Evolutionary conservation across 208 protist genomes (phyloP), one percentile per base, ranked within the genome.

Genomic region (Acanthamoeba royreba): DNA sequence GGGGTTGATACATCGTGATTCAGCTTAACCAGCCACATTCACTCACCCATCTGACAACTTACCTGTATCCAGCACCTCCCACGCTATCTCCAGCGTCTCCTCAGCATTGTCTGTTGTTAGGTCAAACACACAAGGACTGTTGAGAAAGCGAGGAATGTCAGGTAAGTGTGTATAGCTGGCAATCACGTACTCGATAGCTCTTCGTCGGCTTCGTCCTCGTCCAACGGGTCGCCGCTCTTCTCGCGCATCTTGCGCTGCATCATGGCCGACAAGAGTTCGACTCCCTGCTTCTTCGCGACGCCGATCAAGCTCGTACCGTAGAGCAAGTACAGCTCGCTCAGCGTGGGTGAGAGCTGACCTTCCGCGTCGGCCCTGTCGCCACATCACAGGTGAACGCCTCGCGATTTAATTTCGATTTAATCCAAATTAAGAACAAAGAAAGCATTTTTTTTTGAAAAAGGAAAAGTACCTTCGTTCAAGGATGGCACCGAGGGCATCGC

Each of bases 11-110:
- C 42, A 53, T 4, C 28, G 61, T 72, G 2, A 72, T 28, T 8
- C 33, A 7, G 31, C 33, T 42, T 8, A 38, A 72, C 61, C 2
- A 40, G 13, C 8, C 2, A 7, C 28, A 38, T 9, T 72, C 9
- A 38, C 2, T 72, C 11, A 72, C 25, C 33, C 35, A 38, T 77
- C 9, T 7, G 69, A 47, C 22, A 7, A 22, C 43, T 40, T 31
- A 85, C 74, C 74, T 53, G 74, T 85, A 33, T 85, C 74, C 3
- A 85, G 74, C 38, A 85, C 74, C 28, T 85, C 74, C 74, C 74
- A 85, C 9, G 74, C 74, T 22, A 85, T 46, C n/a, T 85, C n/a
- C 42, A 85, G 28, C 9, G 74, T 55, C 43, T 85, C 74, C 22
- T 85, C 74, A 17, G 43, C 74, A 47, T 33, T 49, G 69, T 8